A percentile compares a stretch with the other conserved stretches of the same genome.
Evolutionary conservation across 2,329 filamentous ascomycete genomes (phyloP).

Genomic region (Neonectria faginata): DNA sequence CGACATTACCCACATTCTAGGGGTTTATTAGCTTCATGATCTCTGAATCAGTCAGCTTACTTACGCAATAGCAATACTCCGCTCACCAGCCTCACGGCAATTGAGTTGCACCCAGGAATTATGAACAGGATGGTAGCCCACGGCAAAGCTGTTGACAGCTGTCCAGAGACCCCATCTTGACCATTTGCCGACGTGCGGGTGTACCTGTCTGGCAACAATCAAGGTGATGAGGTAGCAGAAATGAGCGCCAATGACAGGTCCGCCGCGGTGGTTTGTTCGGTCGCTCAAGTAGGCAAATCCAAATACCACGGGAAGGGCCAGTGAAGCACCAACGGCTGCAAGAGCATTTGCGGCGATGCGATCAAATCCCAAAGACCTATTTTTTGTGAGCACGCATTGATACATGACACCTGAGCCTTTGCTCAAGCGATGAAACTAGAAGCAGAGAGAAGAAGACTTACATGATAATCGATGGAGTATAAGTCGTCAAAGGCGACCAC

Average conservation of each 20-base stretch:
- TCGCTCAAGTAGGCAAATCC: constrained; percentile 62
- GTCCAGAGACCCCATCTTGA: constrained; percentile 53
- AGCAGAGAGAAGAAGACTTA: constrained; percentile 28
- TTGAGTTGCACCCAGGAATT: constrained; percentile 65
- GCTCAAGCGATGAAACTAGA: not conserved
- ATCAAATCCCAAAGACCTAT: constrained; percentile 55
- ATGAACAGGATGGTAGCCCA: constrained; percentile 64
- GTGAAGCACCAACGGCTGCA: constrained; percentile 55
- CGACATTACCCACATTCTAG: constrained; percentile 58
- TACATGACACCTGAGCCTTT: too few relatives aligned
- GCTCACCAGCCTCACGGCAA: constrained; percentile 57
- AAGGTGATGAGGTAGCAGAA: constrained; percentile 58
- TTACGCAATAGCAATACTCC: constrained; percentile 57
- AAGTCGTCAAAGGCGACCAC: constrained; percentile 64
- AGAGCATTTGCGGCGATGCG: constrained; percentile 61
- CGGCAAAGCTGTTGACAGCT: constrained; percentile 59
- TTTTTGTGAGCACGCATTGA: not conserved
- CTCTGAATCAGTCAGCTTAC: not conserved
- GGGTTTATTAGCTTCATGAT: constrained; percentile 48
- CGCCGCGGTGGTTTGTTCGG: constrained; percentile 56
- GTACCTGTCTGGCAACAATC: constrained; percentile 54
- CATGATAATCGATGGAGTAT: constrained; percentile 61
- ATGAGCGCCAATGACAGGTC: constrained; percentile 58
- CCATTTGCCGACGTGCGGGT: constrained; percentile 23
- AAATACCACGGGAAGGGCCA: constrained; percentile 61